phyloP scores from a whole-genome alignment of 2,329 filamentous ascomycete species.

The Mycosphaerella sp. region DNA sequence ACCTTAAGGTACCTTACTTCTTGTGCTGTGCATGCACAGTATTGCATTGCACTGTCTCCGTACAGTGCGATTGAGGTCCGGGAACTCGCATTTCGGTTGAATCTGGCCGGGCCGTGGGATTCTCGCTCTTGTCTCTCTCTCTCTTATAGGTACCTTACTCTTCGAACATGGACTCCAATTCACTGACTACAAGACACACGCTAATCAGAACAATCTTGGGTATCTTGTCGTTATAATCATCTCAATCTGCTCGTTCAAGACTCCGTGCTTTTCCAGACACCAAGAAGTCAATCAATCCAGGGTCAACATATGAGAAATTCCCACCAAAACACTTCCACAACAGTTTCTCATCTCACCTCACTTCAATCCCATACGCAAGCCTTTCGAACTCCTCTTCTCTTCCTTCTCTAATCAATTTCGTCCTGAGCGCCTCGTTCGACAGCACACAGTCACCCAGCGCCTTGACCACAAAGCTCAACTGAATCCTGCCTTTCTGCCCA shows the following conservation, averaged over 20 bases:
- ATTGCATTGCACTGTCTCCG: too few relatives aligned
- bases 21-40: too few relatives aligned
- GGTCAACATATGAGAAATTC: neutral
- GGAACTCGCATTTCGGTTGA: too few relatives aligned
- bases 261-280: neutral
- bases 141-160: too few relatives aligned
- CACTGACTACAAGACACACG: neutral
- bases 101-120: too few relatives aligned
- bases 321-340: neutral
- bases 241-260: neutral
- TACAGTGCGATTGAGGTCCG: too few relatives aligned
- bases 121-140: too few relatives aligned
- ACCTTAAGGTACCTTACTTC: too few relatives aligned
- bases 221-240: neutral
- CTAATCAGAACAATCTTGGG: neutral
- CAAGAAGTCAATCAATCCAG: neutral
- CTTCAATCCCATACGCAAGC: neutral
- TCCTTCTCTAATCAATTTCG: neutral
- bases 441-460: constrained; percentile 23
- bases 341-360: neutral
- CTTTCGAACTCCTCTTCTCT: constrained; percentile 1
- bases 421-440: constrained; percentile 10
- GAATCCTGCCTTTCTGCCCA: constrained; percentile 10
- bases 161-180: neutral
- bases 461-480: constrained; percentile 19